Evolutionary conservation across 306 rosid species (phyloP), one percentile per base, ranked within the genome.

Genomic region (Pueraria montana): DNA sequence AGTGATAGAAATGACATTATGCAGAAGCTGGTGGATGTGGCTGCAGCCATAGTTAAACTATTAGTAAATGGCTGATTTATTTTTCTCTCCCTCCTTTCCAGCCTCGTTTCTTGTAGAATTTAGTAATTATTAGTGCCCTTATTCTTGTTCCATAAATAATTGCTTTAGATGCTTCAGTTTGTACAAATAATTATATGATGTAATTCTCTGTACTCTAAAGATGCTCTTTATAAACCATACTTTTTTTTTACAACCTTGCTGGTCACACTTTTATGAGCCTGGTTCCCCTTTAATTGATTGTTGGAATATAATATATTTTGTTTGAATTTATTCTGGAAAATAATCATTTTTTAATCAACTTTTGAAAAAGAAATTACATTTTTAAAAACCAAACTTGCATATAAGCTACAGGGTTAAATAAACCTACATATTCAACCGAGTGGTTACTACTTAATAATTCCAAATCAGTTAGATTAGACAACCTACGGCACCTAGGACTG

Each of bases 21-120:
- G 75, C 85, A 83, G 70, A 79, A 88, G 77, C 88, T 94, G 9
- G 86, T 90, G 32, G 89, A 69, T 65, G 90, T 94, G 9, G 92
- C 97, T 77, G 80, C 80, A 3, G 95, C 96, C 74, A 92, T 94
- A 63, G 69, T 91, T 36, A 87, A 87, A 45, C 27, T 88, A 34
- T 46, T 92, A 56, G 40, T 87, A 16, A 50, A 87, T 82, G 87
- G 86, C 23, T 93, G 86, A 84, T 69, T 87, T 62, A 1, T 62
- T 56, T 26, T 63, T 26, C 5, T 55, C 45, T 30, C 10, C 17
- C 27, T 24, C 67, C 14, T 53, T 56, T 27, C 11, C 50, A 20
- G 53, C 13, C 56, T 56, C 27, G 11, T 76, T 40, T 77, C 55
- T 58, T 38, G 80, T 58, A 76, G 56, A 17, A 20, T 66, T 36